Evolutionary conservation across 306 rosid species (phyloP), one percentile per base, ranked within the genome.

Genomic region (Rubus idaeus): DNA sequence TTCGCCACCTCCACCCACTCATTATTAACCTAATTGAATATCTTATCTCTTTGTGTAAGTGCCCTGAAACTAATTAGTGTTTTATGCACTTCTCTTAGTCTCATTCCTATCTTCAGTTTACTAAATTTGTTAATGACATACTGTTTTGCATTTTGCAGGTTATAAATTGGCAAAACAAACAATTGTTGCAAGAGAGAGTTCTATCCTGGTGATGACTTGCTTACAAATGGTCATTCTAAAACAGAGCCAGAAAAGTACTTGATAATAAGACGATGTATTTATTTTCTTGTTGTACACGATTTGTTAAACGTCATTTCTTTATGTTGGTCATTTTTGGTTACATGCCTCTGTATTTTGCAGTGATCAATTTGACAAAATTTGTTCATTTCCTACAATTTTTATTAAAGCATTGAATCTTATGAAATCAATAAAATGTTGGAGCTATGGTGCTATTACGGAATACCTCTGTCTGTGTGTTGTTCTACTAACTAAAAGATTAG

Each of bases 1-100:
- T 3, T 79, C 82, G 50, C 82, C 82, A 4, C 82, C 78, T 13
- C 78, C 67, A n/a, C 82, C 82, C 5, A 30, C 46, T 61, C 55
- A 9, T 60, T 75, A 75, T 14, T 64, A 75, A 57, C 61, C 14
- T 20, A 9, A 6, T 23, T 41, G 41, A 62, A 41, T 58, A 6
- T 26, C 2, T 21, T 0, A 47, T 30, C 63, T 6, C 70, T 66
- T 66, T 52, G 52, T 17, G 82, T 77, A 73, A 77, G 85, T 65
- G 26, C 20, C 7, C 9, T 60, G 4, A 17, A 13, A 60, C 58
- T 69, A 8, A 6, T 20, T 13, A 2, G 41, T 53, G 17, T 35
- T 44, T 21, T 5, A 21, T 65, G 53, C 16, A 37, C 39, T 5
- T 26, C n/a, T 16, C 23, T n/a, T 68, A 39, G 2, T 17, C 6